These are phyloP conservation scores for Naganishia friedmannii DNA, from an alignment of 768 basidiomycete genomes.

Conservation along the genomic window DNA sequence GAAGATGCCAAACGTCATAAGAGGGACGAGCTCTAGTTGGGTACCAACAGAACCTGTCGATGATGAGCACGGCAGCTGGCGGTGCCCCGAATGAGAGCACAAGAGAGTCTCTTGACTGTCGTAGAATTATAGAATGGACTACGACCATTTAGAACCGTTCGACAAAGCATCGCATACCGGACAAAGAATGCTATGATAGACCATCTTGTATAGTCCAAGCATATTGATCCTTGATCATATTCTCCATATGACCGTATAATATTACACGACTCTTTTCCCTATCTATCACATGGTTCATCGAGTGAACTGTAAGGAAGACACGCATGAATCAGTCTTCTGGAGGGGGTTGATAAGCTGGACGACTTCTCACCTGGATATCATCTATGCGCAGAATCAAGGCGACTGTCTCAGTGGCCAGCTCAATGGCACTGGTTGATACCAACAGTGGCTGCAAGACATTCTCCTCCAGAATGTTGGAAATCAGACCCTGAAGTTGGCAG, in stretches of 20 bases:
- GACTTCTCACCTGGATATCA: constrained; percentile 54
- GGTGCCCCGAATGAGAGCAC: not conserved
- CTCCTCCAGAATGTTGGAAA: constrained; percentile 95
- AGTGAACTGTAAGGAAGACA: not conserved
- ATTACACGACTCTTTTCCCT: not conserved
- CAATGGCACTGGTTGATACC: constrained; percentile 91
- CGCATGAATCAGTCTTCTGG: not conserved
- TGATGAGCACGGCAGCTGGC: not conserved
- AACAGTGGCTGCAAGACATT: constrained; percentile 94
- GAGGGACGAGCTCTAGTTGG: constrained; percentile 14
- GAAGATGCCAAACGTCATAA: constrained; percentile 10
- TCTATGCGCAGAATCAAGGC: constrained; percentile 92
- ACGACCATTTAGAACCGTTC: not conserved
- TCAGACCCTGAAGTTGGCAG: constrained; percentile 67
- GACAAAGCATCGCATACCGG: not conserved
- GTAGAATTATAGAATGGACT: not conserved
- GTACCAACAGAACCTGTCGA: not conserved
- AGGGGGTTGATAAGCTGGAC: not conserved
- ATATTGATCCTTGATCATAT: not conserved
- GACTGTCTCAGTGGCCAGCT: constrained; percentile 96
- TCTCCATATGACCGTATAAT: not conserved
- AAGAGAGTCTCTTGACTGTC: not conserved
- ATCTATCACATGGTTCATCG: not conserved
- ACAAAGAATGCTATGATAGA: not conserved
- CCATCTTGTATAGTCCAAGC: not conserved